Evolutionary conservation across 208 protist species (phyloP).

Genomic region (Leishmania arabica): DNA sequence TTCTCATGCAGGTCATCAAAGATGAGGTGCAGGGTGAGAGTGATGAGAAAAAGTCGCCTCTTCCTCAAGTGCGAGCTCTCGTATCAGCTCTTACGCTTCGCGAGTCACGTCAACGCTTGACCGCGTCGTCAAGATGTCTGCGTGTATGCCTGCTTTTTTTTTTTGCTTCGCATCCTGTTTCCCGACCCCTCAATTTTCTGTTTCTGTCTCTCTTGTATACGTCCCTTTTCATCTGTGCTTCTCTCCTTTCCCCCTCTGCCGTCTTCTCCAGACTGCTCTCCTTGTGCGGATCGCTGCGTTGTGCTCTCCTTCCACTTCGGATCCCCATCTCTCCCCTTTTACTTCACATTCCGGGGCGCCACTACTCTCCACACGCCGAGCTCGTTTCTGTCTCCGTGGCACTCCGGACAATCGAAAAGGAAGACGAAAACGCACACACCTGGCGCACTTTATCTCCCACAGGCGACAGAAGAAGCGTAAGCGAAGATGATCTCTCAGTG

Average conservation of each 20-base stretch:
- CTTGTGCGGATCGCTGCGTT: neutral
- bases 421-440: neutral
- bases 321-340: neutral
- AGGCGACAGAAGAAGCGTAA: neutral
- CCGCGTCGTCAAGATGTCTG: neutral
- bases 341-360: neutral
- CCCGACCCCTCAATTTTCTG: neutral
- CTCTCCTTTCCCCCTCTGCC: neutral
- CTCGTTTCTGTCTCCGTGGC: neutral
- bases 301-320: neutral
- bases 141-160: neutral
- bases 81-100: neutral
- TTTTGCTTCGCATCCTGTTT: neutral
- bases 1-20: neutral
- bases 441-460: neutral
- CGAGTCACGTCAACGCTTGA: neutral
- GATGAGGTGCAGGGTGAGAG: neutral
- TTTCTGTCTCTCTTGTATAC: neutral
- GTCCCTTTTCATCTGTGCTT: neutral
- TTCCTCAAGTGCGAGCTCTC: neutral
- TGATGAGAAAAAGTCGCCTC: neutral
- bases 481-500: constrained; percentile 11
- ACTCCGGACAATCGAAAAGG: neutral
- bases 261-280: neutral
- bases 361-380: neutral